A percentile compares a stretch with the other conserved stretches of the same genome.
Evolutionary conservation across 441 rosid species (phyloP).

Genomic region (Breynia disticha): DNA sequence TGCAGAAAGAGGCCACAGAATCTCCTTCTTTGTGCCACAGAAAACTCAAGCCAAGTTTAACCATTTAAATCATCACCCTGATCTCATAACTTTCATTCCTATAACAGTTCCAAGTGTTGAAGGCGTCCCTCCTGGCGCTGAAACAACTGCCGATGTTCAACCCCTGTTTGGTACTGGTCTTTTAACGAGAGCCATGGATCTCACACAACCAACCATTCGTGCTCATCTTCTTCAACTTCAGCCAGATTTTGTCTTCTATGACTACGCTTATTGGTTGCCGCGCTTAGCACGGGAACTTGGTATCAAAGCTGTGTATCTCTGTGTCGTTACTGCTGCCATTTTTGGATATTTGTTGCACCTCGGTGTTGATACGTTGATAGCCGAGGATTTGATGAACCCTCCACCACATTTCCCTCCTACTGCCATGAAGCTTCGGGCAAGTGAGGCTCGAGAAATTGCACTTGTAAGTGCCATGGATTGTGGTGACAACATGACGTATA

Average conservation of each 20-base stretch:
- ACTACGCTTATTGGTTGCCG: too few relatives aligned
- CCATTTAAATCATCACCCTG: constrained; percentile 26
- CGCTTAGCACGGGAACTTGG: too few relatives aligned
- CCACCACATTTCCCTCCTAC: constrained; percentile 25
- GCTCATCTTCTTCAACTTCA: too few relatives aligned
- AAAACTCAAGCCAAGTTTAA: constrained; percentile 17
- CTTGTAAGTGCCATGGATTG: background rate
- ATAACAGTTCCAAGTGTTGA: constrained; percentile 40
- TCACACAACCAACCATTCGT: constrained; percentile 16
- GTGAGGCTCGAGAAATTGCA: constrained; percentile 21
- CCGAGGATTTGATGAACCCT: constrained; percentile 19
- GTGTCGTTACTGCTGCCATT: too few relatives aligned
- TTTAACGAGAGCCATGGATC: constrained; percentile 37
- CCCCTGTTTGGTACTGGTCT: constrained; percentile 16
- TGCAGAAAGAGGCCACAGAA: constrained; percentile 33
- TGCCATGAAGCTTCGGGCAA: constrained; percentile 18
- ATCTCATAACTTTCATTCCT: constrained; percentile 39
- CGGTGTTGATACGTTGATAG: constrained; percentile 7
- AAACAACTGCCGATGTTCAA: constrained; percentile 32
- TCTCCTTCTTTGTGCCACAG: constrained; percentile 33
- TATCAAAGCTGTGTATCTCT: too few relatives aligned
- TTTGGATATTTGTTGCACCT: constrained; percentile 21
- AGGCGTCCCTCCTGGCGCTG: constrained; percentile 44
- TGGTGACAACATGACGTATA: constrained; percentile 12
- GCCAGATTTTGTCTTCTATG: too few relatives aligned